These are phyloP conservation scores for Helminthosporium solani DNA, from an alignment of 2,329 filamentous ascomycete genomes.

Conservation along the genomic window DNA sequence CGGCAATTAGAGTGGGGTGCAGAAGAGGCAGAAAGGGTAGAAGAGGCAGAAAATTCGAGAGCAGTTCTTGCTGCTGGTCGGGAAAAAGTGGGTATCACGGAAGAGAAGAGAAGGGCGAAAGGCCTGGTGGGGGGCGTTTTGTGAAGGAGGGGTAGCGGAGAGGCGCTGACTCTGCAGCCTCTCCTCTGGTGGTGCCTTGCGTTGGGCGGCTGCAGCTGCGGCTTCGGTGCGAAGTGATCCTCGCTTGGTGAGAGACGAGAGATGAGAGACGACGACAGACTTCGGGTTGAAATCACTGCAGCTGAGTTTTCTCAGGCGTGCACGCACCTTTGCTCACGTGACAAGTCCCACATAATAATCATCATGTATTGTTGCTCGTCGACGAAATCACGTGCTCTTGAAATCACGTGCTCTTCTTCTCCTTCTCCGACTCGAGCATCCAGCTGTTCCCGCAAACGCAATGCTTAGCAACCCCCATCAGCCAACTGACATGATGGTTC, in stretches of 20 bases:
- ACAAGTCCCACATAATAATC: too few species aligned
- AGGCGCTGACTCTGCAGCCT: conserved; percentile 35
- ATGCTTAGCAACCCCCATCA: conserved; percentile 42
- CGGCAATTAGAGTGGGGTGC: conserved; percentile 42
- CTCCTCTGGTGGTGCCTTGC: conserved; percentile 23
- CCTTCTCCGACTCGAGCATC: conserved; percentile 35
- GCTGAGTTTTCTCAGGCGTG: too few species aligned
- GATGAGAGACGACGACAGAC: too few species aligned
- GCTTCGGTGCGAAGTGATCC: too few species aligned
- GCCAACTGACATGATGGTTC: conserved; percentile 33
- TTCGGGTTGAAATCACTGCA: too few species aligned
- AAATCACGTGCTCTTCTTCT: background rate
- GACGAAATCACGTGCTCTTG: too few species aligned
- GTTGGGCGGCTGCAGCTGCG: conserved; percentile 2
- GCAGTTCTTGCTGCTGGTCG: conserved; percentile 53
- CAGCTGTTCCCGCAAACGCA: conserved; percentile 42
- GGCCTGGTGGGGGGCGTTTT: conserved; percentile 40
- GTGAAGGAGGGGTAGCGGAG: conserved; percentile 29
- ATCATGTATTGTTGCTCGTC: too few species aligned
- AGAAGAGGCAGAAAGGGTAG: conserved; percentile 8
- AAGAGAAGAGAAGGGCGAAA: conserved; percentile 46
- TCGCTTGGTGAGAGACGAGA: too few species aligned
- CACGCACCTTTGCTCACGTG: too few species aligned
- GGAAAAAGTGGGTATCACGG: conserved; percentile 54
- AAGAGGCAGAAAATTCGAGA: conserved; percentile 40